Evolutionary conservation across 1,139 yeast species (phyloP).

Genomic region (Blastobotrys capitulatus): DNA sequence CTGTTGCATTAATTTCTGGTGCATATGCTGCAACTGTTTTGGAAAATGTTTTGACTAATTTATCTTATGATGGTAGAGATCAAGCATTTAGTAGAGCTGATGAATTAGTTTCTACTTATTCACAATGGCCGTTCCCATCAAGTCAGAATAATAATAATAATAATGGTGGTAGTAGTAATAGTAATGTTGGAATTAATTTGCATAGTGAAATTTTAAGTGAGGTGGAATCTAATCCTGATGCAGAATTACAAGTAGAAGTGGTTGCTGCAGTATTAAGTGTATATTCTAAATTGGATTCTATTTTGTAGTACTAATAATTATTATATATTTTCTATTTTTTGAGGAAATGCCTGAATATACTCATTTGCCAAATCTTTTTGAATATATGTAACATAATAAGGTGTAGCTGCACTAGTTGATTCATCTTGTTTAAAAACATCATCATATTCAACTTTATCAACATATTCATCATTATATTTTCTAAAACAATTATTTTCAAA

Average conservation of each 20-base stretch:
- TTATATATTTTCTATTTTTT: not conserved
- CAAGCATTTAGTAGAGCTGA: slow-evolving; percentile 92
- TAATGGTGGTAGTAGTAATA: too few relatives aligned
- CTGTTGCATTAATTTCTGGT: slow-evolving; percentile 79
- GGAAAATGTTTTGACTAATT: slow-evolving; percentile 76
- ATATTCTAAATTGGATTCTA: slow-evolving; percentile 35
- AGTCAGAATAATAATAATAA: slow-evolving; percentile 50
- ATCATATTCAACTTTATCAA: slow-evolving; percentile 65
- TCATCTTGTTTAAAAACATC: slow-evolving; percentile 65
- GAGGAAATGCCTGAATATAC: slow-evolving; percentile 53
- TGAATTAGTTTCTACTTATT: slow-evolving; percentile 73
- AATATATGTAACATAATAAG: slow-evolving; percentile 83
- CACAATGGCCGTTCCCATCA: slow-evolving; percentile 79
- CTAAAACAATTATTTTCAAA: slow-evolving; percentile 62
- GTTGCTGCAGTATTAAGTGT: slow-evolving; percentile 69
- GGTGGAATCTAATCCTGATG: slow-evolving; percentile 39
- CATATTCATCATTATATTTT: slow-evolving; percentile 88
- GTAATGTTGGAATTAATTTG: slow-evolving; percentile 70
- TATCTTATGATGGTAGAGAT: slow-evolving; percentile 87
- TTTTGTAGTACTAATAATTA: slow-evolving; percentile 19
- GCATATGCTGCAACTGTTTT: slow-evolving; percentile 94
- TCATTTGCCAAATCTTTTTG: slow-evolving; percentile 54
- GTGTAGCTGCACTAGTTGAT: slow-evolving; percentile 75
- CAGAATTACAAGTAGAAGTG: slow-evolving; percentile 75
- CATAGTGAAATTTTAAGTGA: slow-evolving; percentile 50